These are phyloP conservation scores for Rhytidhysteron rufulum DNA, from an alignment of 2,329 filamentous ascomycete genomes.

Conservation along the genomic window DNA sequence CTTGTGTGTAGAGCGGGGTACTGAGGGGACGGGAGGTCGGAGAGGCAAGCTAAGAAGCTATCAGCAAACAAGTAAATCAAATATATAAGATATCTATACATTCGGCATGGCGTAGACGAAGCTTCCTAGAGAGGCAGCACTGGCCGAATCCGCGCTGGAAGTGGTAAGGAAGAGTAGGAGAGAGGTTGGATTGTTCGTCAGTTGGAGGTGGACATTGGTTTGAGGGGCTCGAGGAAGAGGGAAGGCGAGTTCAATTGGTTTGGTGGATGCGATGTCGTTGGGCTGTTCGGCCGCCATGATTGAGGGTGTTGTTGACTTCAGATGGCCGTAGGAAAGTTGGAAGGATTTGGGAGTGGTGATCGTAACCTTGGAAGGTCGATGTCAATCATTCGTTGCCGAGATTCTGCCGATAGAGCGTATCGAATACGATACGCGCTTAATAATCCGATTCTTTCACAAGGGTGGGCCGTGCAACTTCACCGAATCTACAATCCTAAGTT, in stretches of 20 bases:
- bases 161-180: constrained; percentile 57
- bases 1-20: constrained; percentile 73
- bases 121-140: constrained; percentile 62
- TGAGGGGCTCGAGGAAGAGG: constrained; percentile 54
- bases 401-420: too few relatives aligned
- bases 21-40: constrained; percentile 61
- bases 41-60: constrained; percentile 32
- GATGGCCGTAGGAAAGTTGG: too few relatives aligned
- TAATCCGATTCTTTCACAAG: too few relatives aligned
- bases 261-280: constrained; percentile 16
- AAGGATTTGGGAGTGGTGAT: background rate
- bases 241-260: constrained; percentile 54
- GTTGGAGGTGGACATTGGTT: constrained; percentile 56
- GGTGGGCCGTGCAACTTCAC: too few relatives aligned
- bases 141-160: constrained; percentile 37
- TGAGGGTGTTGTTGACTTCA: background rate
- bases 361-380: background rate
- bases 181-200: constrained; percentile 52
- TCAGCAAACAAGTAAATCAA: constrained; percentile 10
- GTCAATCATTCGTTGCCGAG: too few relatives aligned
- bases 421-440: too few relatives aligned
- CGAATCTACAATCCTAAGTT: too few relatives aligned
- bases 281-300: constrained; percentile 16
- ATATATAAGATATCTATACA: constrained; percentile 50
- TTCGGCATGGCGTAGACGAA: constrained; percentile 93